These are phyloP conservation scores for Corrigiola litoralis DNA, from an alignment of 179 eudicot genomes.

Conservation along the genomic window DNA sequence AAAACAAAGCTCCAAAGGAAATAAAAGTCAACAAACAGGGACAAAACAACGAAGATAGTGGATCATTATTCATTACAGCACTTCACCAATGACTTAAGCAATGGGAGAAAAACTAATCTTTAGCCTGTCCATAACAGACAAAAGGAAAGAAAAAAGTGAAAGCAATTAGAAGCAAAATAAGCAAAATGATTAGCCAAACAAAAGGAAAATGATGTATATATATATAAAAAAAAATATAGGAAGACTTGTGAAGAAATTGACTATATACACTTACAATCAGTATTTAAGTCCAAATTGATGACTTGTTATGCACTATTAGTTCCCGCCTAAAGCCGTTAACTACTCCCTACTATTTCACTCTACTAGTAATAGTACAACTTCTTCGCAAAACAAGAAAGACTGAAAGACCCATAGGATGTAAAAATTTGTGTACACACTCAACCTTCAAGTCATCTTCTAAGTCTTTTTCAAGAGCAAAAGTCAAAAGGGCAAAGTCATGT, in stretches of 20 bases:
- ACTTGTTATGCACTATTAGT: slow-evolving; percentile 5
- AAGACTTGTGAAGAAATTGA: slow-evolving; percentile 13
- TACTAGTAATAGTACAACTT: background rate
- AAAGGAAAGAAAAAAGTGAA: slow-evolving; percentile 1
- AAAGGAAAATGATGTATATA: background rate
- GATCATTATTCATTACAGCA: slow-evolving; percentile 17
- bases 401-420: slow-evolving; percentile 9
- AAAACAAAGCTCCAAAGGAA: background rate
- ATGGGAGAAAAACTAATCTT: slow-evolving; percentile 1
- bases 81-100: slow-evolving; percentile 19
- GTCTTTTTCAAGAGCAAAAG: slow-evolving; percentile 2
- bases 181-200: slow-evolving; percentile 7
- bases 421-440: slow-evolving; percentile 8
- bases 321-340: background rate
- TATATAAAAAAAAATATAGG: background rate
- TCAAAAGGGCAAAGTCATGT: background rate
- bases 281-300: no score
- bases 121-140: slow-evolving; percentile 16
- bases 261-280: no score
- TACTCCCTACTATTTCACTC: background rate
- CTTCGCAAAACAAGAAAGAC: slow-evolving; percentile 6
- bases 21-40: slow-evolving; percentile 19
- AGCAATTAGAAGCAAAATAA: slow-evolving; percentile 5
- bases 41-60: slow-evolving; percentile 8
- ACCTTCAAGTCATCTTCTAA: slow-evolving; percentile 3